Evolutionary conservation across 768 basidiomycete genomes (phyloP).

Genomic region (Phaeotremella skinneri): DNA sequence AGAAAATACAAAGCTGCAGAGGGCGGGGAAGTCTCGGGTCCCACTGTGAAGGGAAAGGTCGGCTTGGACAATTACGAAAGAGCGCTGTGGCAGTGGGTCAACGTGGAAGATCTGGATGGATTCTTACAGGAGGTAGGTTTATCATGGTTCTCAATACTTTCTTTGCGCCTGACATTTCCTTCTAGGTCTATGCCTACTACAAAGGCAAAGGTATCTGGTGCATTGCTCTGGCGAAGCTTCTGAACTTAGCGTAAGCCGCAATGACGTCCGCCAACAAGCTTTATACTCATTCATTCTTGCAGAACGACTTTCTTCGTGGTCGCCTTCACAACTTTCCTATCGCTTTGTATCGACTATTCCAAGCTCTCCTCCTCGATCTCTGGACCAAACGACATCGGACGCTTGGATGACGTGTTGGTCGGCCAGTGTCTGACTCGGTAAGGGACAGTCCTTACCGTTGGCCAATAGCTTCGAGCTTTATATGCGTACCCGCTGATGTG

Average conservation of each 20-base stretch:
- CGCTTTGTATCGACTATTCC: slow-evolving; percentile 92
- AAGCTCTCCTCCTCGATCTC: slow-evolving; percentile 59
- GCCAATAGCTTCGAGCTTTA: not conserved
- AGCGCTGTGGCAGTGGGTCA: slow-evolving; percentile 98
- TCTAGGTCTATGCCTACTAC: slow-evolving; percentile 77
- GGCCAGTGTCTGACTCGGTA: slow-evolving; percentile 79
- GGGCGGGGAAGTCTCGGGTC: slow-evolving; percentile 18
- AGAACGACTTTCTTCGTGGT: slow-evolving; percentile 99
- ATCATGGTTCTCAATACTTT: not conserved
- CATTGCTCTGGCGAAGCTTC: slow-evolving; percentile 80
- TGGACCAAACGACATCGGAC: slow-evolving; percentile 59
- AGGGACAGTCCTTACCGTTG: slow-evolving; percentile 39
- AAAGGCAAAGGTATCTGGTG: slow-evolving; percentile 95
- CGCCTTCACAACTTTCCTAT: slow-evolving; percentile 91
- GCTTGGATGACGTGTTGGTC: slow-evolving; percentile 77
- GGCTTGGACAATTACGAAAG: slow-evolving; percentile 60
- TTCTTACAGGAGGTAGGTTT: slow-evolving; percentile 79
- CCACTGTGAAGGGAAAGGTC: slow-evolving; percentile 11
- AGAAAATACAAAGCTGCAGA: slow-evolving; percentile 31
- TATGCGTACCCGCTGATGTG: not conserved
- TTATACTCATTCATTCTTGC: slow-evolving; percentile 28
- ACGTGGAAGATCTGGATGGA: slow-evolving; percentile 92
- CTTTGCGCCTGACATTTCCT: not conserved
- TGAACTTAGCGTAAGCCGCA: slow-evolving; percentile 85
- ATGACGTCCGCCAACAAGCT: slow-evolving; percentile 9